Conservation (phyloP, 2,329 filamentous ascomycete species). For the Lasiodiplodia sp. region DNA sequence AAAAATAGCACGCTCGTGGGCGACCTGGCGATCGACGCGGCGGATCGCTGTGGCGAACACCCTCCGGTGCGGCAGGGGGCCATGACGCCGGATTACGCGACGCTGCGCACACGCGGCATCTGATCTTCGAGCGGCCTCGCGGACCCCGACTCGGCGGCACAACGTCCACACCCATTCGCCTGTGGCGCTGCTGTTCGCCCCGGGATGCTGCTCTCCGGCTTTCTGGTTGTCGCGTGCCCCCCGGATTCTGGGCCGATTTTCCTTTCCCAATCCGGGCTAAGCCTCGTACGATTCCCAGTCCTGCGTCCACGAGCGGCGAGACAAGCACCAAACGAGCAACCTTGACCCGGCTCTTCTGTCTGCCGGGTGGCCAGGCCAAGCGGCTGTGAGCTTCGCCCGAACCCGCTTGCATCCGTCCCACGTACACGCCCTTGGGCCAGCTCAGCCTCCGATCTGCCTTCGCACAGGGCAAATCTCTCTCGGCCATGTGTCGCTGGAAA, state of each 20-base stretch:
- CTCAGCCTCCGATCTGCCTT: neutral
- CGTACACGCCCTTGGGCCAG: neutral
- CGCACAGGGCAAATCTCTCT: neutral
- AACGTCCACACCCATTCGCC: neutral
- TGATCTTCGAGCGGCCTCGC: constrained; percentile 26
- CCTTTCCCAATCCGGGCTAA: neutral
- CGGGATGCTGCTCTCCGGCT: neutral
- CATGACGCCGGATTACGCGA: constrained; percentile 26
- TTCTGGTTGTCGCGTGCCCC: neutral
- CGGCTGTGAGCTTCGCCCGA: neutral
- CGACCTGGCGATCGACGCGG: constrained; percentile 15
- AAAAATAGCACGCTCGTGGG: constrained; percentile 20
- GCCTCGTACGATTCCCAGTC: constrained; percentile 5
- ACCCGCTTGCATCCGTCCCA: neutral
- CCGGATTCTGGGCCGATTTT: constrained; percentile 4
- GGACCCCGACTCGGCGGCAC: constrained; percentile 16
- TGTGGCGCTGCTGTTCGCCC: constrained; percentile 22
- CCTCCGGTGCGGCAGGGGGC: constrained; percentile 13
- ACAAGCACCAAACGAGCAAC: neutral
- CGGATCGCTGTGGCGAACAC: constrained; percentile 21
- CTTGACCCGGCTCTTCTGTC: neutral
- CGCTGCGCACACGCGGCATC: constrained; percentile 17
- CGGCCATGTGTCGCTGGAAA: neutral
- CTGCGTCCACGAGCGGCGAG: neutral
- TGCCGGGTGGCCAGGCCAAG: neutral